Evolutionary conservation across 257 asterid genomes (phyloP), one percentile per base, ranked within the genome.

Genomic region (Marsdenia floribunda): DNA sequence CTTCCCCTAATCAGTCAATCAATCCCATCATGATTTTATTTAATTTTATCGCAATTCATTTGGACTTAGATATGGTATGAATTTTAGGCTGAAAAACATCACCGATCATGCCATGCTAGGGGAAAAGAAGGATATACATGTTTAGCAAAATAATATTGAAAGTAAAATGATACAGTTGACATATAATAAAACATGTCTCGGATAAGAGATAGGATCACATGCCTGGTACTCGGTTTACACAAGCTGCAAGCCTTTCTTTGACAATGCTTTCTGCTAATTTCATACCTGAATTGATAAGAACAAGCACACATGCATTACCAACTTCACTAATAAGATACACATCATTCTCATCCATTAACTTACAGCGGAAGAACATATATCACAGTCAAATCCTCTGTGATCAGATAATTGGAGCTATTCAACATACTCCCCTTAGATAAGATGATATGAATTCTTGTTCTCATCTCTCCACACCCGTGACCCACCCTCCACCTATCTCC

Each of bases 211-310:
- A 55, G 72, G 21, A 73, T 55, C 42, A 77, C 89, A 47, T 64
- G 77, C 99, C 98, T 83, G 96, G 96, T 40, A 92, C 87, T 76
- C 92, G 86, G 82, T 92, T 95, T 78, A 95, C 99, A 74, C 97
- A 95, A 73, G 99, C 97, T 21, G 98, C 99, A 50, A 95, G 97
- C 79, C 89, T 86, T 81, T 80, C 98, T 79, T 89, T 90, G 72
- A 95, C 91, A 76, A 95, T 88, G 94, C 99, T 95, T 74, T 86
- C 93, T 1, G 96, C 93, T 79, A 95, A 79, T 80, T 92, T 92
- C 84, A 86, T 89, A 73, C 99, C 99, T 95, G 90, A 77, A 76
- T 68, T 52, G 22, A 77, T 38, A 63, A 53, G 37, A 37, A 47
- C 8, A 10, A 61, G 21, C 26, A 68, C 22, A 44, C 60, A 58